These are phyloP conservation scores for Tylopilus balloui DNA, from an alignment of 768 basidiomycete genomes.

Conservation along the genomic window DNA sequence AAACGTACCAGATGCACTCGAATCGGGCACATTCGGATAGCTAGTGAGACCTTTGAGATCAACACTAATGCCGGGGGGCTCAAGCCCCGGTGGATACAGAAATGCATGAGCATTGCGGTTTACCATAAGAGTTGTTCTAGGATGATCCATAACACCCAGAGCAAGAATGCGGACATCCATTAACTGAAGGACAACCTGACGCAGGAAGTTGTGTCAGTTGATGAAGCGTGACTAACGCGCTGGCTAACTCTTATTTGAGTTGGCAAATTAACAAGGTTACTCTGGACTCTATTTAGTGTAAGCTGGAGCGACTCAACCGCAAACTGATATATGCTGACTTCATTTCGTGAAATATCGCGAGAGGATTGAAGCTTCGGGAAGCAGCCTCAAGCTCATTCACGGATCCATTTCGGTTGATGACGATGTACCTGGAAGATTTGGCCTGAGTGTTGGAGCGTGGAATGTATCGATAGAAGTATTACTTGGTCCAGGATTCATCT, in stretches of 20 bases:
- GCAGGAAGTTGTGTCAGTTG: constrained; percentile 4
- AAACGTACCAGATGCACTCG: constrained; percentile 2
- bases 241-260: constrained; percentile 59
- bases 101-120: constrained; percentile 68
- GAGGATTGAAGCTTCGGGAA: constrained; percentile 65
- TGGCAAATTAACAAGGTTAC: constrained; percentile 60
- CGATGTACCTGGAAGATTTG: constrained; percentile 51
- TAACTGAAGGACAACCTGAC: constrained; percentile 63
- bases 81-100: constrained; percentile 66
- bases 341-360: constrained; percentile 66
- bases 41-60: constrained; percentile 1
- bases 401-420: constrained; percentile 70
- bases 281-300: constrained; percentile 52
- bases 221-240: constrained; percentile 1
- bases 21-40: constrained; percentile 3
- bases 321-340: constrained; percentile 45
- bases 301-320: background rate
- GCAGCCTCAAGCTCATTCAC: constrained; percentile 66
- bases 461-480: constrained; percentile 19
- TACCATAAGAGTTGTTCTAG: constrained; percentile 50
- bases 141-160: constrained; percentile 59
- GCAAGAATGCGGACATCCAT: constrained; percentile 70
- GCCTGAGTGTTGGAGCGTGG: background rate
- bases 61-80: constrained; percentile 20
- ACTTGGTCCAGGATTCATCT: constrained; percentile 85